Base-by-base conservation (phyloP, 1,284 basidiomycete species). In the Marasmius fiardii region DNA sequence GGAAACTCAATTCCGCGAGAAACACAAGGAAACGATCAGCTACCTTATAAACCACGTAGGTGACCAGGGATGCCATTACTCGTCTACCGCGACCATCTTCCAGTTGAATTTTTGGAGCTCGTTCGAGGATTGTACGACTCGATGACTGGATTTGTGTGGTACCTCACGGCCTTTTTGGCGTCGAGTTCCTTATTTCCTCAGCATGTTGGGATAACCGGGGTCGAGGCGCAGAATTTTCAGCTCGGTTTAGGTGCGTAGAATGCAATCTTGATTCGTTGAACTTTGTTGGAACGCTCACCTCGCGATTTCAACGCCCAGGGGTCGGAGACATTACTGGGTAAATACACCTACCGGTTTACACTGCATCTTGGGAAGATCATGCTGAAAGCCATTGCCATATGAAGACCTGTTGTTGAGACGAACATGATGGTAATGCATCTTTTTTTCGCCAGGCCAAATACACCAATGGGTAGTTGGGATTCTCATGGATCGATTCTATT, bases 311-410 rank as follows among this genome's bases (percentile, higher is more conserved):
- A 28, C 26, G 20, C 39, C n/a, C 50, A 85, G 88, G 90, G 14
- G 83, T 85, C 61, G 90, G 81, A 24, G 90, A 93, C 63, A 81
- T 92, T 59, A 92, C 90, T 52, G 89, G 91, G 78, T 86, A 75
- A 61, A 63, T 65, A 8, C 55, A 63, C 28, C 20, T 33, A 26
- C 28, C 16, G 23, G 26, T 4, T 43, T 57, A 57, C 51, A n/a
- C 56, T 52, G 20, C 20, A 35, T 34, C 34, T n/a, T 14, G 12
- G 33, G 18, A n/a, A 16, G 31, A 4, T 20, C 33, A 28, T 7
- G 8, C 33, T 16, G 8, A 44, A 20, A 10, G n/a, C n/a, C n/a
- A n/a, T 24, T 47, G 44, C 39, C 31, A 31, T 31, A 31, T 10
- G 28, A 50, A 87, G 85, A n/a, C 86, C 88, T 16, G 80, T 89